Percentiles rank a stretch among this genome's conserved stretches.
phyloP scores from a whole-genome alignment of 108 stramenopile species.

The Fistulifera pelliculosa region DNA sequence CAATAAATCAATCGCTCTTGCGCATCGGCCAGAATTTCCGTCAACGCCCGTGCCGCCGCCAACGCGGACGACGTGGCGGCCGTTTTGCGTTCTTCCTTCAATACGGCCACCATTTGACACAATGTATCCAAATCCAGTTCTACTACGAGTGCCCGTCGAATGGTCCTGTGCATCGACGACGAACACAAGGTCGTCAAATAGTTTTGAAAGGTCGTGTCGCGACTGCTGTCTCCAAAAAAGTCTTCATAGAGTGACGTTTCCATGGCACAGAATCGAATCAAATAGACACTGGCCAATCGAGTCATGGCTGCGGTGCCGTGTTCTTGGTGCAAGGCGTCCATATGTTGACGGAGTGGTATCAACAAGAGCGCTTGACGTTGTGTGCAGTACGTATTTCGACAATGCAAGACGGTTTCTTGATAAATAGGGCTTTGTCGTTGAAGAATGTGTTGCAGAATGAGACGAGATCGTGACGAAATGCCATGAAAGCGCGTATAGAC shows the following conservation, averaged over 20 bases:
- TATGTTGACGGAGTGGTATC: slow-evolving; percentile 62
- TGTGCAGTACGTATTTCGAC: slow-evolving; percentile 68
- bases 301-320: slow-evolving; percentile 87
- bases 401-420: slow-evolving; percentile 61
- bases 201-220: slow-evolving; percentile 44
- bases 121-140: slow-evolving; percentile 71
- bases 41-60: slow-evolving; percentile 72
- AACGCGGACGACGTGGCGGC: slow-evolving; percentile 67
- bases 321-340: slow-evolving; percentile 71
- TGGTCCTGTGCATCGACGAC: slow-evolving; percentile 60
- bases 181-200: slow-evolving; percentile 64
- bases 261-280: slow-evolving; percentile 77
- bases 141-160: slow-evolving; percentile 74
- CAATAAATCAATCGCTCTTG: slow-evolving; percentile 87
- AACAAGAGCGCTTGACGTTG: slow-evolving; percentile 54
- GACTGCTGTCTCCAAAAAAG: slow-evolving; percentile 74
- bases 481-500: slow-evolving; percentile 85
- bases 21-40: slow-evolving; percentile 77
- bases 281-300: slow-evolving; percentile 73
- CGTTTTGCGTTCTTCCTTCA: slow-evolving; percentile 71
- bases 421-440: slow-evolving; percentile 35
- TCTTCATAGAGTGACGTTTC: slow-evolving; percentile 80
- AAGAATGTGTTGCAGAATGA: slow-evolving; percentile 58
- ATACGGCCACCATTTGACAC: slow-evolving; percentile 74
- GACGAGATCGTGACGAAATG: slow-evolving; percentile 69